These are phyloP conservation scores for Colletotrichum sojae DNA, from an alignment of 2,329 filamentous ascomycete genomes.

Conservation along the genomic window DNA sequence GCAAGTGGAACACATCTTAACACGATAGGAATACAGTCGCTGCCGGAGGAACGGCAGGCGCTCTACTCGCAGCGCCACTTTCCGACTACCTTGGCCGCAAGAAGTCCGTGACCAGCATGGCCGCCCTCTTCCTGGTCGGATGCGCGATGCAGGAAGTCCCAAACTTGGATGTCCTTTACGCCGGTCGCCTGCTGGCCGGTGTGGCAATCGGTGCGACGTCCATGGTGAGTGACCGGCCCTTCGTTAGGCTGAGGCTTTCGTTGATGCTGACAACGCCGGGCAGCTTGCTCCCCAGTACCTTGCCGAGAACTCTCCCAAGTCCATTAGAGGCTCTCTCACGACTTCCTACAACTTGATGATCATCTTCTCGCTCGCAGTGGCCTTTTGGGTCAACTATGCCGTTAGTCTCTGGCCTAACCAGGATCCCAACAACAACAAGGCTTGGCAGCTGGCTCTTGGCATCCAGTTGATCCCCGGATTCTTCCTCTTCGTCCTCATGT, in stretches of 20 bases:
- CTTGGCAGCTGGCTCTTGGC: conserved; percentile 53
- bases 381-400: conserved; percentile 52
- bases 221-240: conserved; percentile 43
- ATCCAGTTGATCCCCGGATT: conserved; percentile 56
- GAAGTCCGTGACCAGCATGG: conserved; percentile 51
- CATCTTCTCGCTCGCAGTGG: conserved; percentile 51
- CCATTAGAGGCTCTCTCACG: conserved; percentile 56
- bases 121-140: conserved; percentile 50
- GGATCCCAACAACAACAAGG: conserved; percentile 49
- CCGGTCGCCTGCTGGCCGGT: conserved; percentile 54
- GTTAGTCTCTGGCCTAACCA: conserved; percentile 45
- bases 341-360: conserved; percentile 58
- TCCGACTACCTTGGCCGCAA: conserved; percentile 55
- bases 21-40: conserved; percentile 44
- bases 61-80: conserved; percentile 53
- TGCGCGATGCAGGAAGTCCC: conserved; percentile 54
- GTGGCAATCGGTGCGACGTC: conserved; percentile 53
- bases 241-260: neutral
- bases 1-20: conserved; percentile 2
- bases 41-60: conserved; percentile 54
- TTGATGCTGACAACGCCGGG: neutral
- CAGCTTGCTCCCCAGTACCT: conserved; percentile 56
- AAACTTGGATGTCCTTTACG: conserved; percentile 52
- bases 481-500: conserved; percentile 52
- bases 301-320: conserved; percentile 57